Evolutionary conservation across 2,329 filamentous ascomycete genomes (phyloP), one percentile per base, ranked within the genome.

Genomic region (Aphanocladium album): DNA sequence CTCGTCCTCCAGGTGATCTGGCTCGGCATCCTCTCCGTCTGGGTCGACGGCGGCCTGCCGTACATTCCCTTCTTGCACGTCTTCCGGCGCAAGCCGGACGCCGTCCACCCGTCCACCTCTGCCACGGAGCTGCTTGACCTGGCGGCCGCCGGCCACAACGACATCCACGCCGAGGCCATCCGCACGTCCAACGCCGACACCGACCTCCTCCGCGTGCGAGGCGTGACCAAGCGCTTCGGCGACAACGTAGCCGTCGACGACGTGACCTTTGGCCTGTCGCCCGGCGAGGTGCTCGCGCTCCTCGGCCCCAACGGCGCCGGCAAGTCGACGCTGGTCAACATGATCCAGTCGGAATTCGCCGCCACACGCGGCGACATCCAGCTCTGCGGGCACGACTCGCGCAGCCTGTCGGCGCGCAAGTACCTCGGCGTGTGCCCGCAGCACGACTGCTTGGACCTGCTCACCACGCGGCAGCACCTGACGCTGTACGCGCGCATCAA

Each of bases 291-390:
- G 0, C 93, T 93, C 71, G 90, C 90, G 0, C 79, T 96, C 0
- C 81, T 96, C 2, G 91, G 91, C 0, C 90, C 91, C 6, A 96
- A 96, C 69, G 91, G 91, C 14, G 91, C 91, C 1, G 91, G 91
- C 57, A 96, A 96, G 69, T 90, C 87, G 0, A 95, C 90, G 0
- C 92, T 89, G 1, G 93, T 96, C 67, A 89, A 86, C 8, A 77
- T 96, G 54, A 90, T 96, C 66, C 84, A 91, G 65, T 90, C 90
- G 17, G 91, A 96, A 68, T 81, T 92, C 27, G 82, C 84, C 45
- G 89, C 91, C 0, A 84, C 82, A 37, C 73, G 74, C 30, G 82
- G 84, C 60, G 80, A 82, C n/a, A 89, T 90, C 27, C 86, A 91
- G 52, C 85, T 96, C 2, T 81, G 89, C 35, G 88, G 95, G 37